A percentile compares a stretch with the other conserved stretches of the same genome.
Conservation (phyloP, 352 stramenopile genomes). For the Pythium pyrilobum region DNA sequence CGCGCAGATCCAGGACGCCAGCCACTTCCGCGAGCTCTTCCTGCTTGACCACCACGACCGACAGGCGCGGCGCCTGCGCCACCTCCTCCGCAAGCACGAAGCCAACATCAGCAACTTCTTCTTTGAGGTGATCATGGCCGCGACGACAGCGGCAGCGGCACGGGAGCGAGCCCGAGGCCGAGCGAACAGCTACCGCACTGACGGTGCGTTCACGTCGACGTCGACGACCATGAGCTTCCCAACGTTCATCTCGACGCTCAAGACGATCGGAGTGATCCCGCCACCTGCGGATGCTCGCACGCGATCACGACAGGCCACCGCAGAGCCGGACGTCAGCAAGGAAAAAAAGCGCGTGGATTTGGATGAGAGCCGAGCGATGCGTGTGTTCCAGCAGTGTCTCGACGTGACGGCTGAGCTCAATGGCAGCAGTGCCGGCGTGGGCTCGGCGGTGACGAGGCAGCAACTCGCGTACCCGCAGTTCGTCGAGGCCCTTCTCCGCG, state of each 20-base stretch:
- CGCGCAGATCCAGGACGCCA: conserved; percentile 54
- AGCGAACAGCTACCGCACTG: conserved; percentile 1
- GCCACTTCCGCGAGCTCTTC: conserved; percentile 60
- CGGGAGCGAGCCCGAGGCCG: not conserved
- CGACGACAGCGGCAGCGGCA: not conserved
- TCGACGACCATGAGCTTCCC: conserved; percentile 15
- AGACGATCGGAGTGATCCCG: conserved; percentile 2
- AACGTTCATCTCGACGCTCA: conserved; percentile 8
- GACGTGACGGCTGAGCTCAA: conserved; percentile 18
- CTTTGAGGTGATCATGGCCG: conserved; percentile 22
- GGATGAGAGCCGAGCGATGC: conserved; percentile 46
- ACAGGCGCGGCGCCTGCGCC: conserved; percentile 13
- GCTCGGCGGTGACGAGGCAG: conserved; percentile 1
- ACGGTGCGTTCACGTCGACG: not conserved
- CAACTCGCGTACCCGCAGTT: conserved; percentile 45
- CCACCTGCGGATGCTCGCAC: not conserved
- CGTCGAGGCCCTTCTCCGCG: conserved; percentile 41
- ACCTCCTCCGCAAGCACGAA: conserved; percentile 28
- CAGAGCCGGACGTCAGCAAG: too few species aligned
- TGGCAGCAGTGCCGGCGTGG: not conserved
- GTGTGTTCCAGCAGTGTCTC: conserved; percentile 58
- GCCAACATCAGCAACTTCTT: conserved; percentile 38
- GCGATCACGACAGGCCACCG: too few species aligned
- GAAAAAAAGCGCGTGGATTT: conserved; percentile 18
- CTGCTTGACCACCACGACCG: conserved; percentile 18